Conservation (phyloP, 2,329 filamentous ascomycete species). For the Dothiorella sarmentorum region DNA sequence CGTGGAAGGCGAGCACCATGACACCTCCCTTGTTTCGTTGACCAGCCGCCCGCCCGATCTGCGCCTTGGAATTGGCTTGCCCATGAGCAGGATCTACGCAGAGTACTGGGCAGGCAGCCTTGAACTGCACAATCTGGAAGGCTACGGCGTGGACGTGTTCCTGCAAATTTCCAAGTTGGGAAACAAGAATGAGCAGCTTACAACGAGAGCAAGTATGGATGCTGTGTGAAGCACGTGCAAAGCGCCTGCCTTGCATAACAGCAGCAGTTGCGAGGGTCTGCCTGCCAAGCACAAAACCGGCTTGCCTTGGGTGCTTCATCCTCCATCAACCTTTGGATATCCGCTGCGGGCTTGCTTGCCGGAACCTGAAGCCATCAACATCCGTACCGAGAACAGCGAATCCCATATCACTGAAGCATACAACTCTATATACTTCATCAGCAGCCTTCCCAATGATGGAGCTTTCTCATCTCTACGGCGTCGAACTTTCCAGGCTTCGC, state of each 20-base stretch:
- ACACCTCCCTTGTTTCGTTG: slow-evolving; percentile 71
- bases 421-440: neutral
- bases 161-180: slow-evolving; percentile 93
- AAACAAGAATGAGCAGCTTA: slow-evolving; percentile 96
- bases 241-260: neutral
- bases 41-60: slow-evolving; percentile 82
- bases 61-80: slow-evolving; percentile 85
- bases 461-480: neutral
- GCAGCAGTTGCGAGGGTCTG: neutral
- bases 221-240: slow-evolving; percentile 36
- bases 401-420: neutral
- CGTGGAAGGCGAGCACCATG: slow-evolving; percentile 29
- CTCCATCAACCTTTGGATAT: neutral
- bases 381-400: neutral
- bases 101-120: slow-evolving; percentile 97
- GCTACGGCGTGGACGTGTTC: slow-evolving; percentile 94
- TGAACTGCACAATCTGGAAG: slow-evolving; percentile 87
- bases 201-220: slow-evolving; percentile 52
- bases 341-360: neutral
- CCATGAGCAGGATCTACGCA: slow-evolving; percentile 89
- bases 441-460: slow-evolving; percentile 1
- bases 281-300: neutral
- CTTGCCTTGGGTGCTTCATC: neutral
- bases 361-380: neutral
- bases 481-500: slow-evolving; percentile 16